Conservation (phyloP, 78 protist species). For the Paratrimastix pyriformis region DNA sequence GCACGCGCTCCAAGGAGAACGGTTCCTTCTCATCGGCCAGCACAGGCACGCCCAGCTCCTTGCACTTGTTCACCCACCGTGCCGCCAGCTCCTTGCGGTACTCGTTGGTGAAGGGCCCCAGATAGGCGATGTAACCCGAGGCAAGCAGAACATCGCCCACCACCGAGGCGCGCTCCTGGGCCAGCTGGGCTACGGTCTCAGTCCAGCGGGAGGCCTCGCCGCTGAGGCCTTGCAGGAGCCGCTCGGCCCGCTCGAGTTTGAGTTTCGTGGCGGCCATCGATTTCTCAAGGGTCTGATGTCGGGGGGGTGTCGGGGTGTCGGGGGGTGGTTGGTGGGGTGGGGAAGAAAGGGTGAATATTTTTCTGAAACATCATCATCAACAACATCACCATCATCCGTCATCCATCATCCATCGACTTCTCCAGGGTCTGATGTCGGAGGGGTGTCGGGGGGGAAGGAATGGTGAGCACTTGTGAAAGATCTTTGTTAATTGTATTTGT, state of each 20-base stretch:
- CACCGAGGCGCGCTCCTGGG: background rate
- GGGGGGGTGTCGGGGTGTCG: no score
- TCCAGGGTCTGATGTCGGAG: no score
- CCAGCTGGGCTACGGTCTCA: background rate
- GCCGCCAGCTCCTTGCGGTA: conserved; percentile 30
- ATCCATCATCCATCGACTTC: no score
- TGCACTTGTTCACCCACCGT: conserved; percentile 13
- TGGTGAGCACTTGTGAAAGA: no score
- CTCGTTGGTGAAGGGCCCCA: conserved; percentile 64
- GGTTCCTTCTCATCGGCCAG: background rate
- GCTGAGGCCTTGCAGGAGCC: conserved; percentile 40
- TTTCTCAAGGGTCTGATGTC: conserved; percentile 37
- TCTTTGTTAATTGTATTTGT: no score
- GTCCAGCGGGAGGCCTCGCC: conserved; percentile 34
- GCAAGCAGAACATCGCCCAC: conserved; percentile 59
- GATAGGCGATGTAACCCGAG: conserved; percentile 61
- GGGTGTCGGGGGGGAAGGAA: no score
- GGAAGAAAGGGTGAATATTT: no score
- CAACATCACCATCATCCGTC: no score
- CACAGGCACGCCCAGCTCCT: background rate
- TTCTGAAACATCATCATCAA: no score
- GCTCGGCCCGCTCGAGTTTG: conserved; percentile 59
- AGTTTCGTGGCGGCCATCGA: conserved; percentile 20
- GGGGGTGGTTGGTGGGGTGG: no score
- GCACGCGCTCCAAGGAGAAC: background rate